Evolutionary conservation across 139 green algal genomes (phyloP).

Genomic region (Chlamydomonas incerta): DNA sequence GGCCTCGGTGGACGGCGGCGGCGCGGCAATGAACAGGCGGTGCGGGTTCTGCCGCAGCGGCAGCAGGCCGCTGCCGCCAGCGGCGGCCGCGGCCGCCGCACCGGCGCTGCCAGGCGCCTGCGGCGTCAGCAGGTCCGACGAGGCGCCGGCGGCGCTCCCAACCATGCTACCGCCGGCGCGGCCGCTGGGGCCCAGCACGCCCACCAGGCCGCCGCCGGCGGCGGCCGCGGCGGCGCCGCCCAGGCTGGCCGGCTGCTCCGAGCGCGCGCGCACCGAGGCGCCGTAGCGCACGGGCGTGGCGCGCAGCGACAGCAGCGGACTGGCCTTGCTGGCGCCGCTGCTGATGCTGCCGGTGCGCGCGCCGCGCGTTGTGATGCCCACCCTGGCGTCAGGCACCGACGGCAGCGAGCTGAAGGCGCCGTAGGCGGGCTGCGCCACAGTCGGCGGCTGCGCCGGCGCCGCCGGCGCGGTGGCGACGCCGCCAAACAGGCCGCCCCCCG

Average conservation of each 20-base stretch:
- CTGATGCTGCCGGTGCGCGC: constrained; percentile 29
- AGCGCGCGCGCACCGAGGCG: constrained; percentile 64
- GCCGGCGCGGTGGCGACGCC: constrained; percentile 10
- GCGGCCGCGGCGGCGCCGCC: background rate
- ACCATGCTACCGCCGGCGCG: background rate
- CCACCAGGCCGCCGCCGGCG: no score
- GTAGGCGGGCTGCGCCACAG: constrained; percentile 58
- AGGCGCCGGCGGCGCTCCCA: background rate
- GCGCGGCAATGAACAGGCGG: constrained; percentile 83
- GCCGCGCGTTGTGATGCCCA: constrained; percentile 77
- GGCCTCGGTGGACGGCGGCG: constrained; percentile 66
- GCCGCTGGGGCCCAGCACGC: background rate
- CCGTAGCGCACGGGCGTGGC: constrained; percentile 67
- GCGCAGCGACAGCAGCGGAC: constrained; percentile 72
- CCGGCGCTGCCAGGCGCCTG: constrained; percentile 4
- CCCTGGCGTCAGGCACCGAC: constrained; percentile 61
- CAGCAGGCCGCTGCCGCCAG: constrained; percentile 56
- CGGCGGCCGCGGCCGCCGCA: constrained; percentile 7
- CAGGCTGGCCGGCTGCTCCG: constrained; percentile 35
- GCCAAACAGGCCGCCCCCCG: constrained; percentile 38
- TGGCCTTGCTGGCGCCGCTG: constrained; percentile 39
- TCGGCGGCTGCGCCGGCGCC: constrained; percentile 20
- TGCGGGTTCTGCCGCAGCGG: constrained; percentile 83
- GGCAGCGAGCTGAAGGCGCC: constrained; percentile 57
- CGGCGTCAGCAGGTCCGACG: constrained; percentile 22